These are phyloP conservation scores for Phytophthora foliorum DNA, from an alignment of 352 stramenopile genomes.

Conservation along the genomic window DNA sequence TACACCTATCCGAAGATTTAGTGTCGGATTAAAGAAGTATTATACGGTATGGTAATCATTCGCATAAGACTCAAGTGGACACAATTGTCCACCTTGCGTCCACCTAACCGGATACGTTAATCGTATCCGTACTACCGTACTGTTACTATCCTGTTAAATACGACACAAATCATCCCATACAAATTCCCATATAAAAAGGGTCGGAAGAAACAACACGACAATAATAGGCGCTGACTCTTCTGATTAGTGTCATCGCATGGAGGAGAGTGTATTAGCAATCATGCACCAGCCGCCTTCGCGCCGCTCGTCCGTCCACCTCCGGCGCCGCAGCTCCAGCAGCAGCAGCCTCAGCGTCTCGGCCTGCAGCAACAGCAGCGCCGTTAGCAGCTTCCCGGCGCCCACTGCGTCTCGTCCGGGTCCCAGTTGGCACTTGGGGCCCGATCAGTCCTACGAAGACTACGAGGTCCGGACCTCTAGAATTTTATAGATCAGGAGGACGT, in stretches of 20 bases:
- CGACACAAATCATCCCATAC: neutral
- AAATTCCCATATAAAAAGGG: slow-evolving; percentile 4
- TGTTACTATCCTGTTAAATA: neutral
- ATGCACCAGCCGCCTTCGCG: slow-evolving; percentile 17
- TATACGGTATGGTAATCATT: too few relatives aligned
- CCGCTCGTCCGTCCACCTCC: slow-evolving; percentile 33
- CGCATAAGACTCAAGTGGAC: slow-evolving; percentile 11
- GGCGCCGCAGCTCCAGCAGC: slow-evolving; percentile 34
- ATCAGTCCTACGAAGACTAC: slow-evolving; percentile 49
- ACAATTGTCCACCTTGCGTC: slow-evolving; percentile 7
- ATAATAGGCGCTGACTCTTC: slow-evolving; percentile 16
- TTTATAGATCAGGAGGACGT: neutral
- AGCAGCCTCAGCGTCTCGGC: slow-evolving; percentile 50
- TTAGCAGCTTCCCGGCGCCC: slow-evolving; percentile 36
- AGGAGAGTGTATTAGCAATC: slow-evolving; percentile 32
- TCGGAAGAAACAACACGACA: slow-evolving; percentile 2
- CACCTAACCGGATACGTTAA: neutral
- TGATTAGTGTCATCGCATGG: slow-evolving; percentile 14
- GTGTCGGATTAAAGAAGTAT: too few relatives aligned
- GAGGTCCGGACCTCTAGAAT: slow-evolving; percentile 25
- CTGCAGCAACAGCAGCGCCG: slow-evolving; percentile 40
- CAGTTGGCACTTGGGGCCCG: slow-evolving; percentile 32
- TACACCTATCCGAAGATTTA: too few relatives aligned
- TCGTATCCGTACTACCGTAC: slow-evolving; percentile 4
- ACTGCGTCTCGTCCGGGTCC: slow-evolving; percentile 6